Base-by-base conservation (phyloP, 371 early-diverging fungal genomes). In the Rhizopus sp. region DNA sequence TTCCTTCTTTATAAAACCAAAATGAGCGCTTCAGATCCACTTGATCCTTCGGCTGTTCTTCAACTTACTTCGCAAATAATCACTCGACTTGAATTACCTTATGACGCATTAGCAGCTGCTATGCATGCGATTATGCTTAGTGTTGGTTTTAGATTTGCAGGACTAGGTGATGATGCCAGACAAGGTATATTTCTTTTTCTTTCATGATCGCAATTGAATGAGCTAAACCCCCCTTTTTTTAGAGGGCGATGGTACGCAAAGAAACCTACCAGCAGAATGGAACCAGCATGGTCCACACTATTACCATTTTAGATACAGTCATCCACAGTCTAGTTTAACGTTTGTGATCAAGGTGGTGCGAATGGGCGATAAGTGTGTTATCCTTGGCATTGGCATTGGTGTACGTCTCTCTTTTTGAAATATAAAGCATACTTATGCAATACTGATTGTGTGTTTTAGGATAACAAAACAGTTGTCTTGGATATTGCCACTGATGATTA, bases 331-430 rank as follows among this genome's bases (percentile, higher is more conserved):
- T 0, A 75, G 84, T 34, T 68, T 89, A 33, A 88, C 87, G 0
- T 90, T 88, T 63, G 72, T 89, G 15, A 69, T 92, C 34, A 90
- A 90, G 54, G 69, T 82, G 31, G 69, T 92, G n/a, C 74, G 75
- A 34, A 57, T 92, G 16, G 87, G 81, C 9, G 72, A 80, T 57
- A 83, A 81, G 50, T 80, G 85, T 35, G 63, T 90, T 8, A 72
- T 90, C 10, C 88, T 89, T 59, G 90, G 86, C 1, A 70, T 88
- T 15, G 84, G 80, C 10, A 70, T 88, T 39, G 87, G 85, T 69
- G 88, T 83, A 64, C 64, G 60, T 42, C 42, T 55, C 57, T 53
- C 45, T 10, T 32, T n/a, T 33, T 39, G 15, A 31, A 29, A 32
- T 42, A 38, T 15, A 48, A 37, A n/a, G n/a, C 51, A 12, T 32